Conservation (phyloP, 2,329 filamentous ascomycete species). For the Lomentospora prolificans region DNA sequence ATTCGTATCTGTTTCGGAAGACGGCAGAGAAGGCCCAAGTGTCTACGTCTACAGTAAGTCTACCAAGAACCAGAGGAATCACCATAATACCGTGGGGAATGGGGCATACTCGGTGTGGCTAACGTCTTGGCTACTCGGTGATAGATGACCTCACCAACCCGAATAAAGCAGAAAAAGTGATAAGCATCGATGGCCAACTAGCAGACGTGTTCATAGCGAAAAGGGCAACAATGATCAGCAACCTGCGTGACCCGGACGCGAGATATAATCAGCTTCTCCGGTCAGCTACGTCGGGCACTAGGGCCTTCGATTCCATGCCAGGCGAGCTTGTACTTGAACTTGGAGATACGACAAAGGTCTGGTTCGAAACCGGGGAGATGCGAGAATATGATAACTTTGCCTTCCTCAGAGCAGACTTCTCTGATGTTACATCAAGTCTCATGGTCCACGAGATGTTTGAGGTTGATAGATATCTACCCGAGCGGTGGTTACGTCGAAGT, state of each 20-base stretch:
- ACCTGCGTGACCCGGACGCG: slow-evolving; percentile 13
- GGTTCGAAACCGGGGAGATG: slow-evolving; percentile 10
- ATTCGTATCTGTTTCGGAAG: slow-evolving; percentile 13
- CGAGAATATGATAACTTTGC: slow-evolving; percentile 5
- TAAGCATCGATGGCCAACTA: neutral
- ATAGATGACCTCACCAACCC: neutral
- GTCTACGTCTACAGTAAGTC: slow-evolving; percentile 10
- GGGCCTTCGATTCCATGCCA: neutral
- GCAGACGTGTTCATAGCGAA: neutral
- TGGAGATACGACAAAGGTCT: neutral
- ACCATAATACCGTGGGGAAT: no score
- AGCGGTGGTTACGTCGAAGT: no score
- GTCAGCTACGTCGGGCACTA: neutral
- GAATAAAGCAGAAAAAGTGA: neutral
- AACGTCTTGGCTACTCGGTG: neutral
- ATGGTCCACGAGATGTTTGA: neutral
- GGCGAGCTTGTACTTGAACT: neutral
- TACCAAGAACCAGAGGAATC: neutral
- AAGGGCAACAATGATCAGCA: neutral
- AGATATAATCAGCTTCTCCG: slow-evolving; percentile 12
- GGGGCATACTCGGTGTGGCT: no score
- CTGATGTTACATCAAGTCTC: neutral
- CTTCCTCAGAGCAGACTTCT: neutral
- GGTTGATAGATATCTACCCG: neutral
- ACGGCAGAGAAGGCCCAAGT: slow-evolving; percentile 9